Conservation (phyloP, 768 basidiomycete genomes). For the Leucocoprinus sp. region DNA sequence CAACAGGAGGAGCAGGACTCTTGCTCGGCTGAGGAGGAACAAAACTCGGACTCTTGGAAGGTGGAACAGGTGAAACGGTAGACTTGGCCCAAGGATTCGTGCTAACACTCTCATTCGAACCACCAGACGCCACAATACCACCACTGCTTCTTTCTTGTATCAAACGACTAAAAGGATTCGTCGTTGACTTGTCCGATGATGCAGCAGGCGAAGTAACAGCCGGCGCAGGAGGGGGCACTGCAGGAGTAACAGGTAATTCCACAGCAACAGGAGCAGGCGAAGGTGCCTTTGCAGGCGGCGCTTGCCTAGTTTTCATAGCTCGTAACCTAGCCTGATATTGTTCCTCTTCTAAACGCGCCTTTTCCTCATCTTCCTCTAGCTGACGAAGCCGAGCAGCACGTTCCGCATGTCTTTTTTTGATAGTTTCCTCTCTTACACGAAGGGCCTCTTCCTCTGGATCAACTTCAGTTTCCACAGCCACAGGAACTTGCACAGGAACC, state of each 20-base stretch:
- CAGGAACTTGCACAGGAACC: constrained; percentile 32
- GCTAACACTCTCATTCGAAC: constrained; percentile 27
- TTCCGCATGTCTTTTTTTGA: constrained; percentile 70
- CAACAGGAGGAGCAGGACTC: constrained; percentile 45
- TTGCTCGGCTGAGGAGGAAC: constrained; percentile 30
- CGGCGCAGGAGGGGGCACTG: constrained; percentile 28
- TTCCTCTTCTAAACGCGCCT: constrained; percentile 29
- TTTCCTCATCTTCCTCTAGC: constrained; percentile 46
- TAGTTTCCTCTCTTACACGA: constrained; percentile 56
- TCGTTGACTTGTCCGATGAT: constrained; percentile 40
- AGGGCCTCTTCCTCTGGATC: constrained; percentile 76
- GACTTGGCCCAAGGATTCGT: constrained; percentile 65
- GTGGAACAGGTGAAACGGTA: constrained; percentile 23
- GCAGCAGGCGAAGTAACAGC: constrained; percentile 20
- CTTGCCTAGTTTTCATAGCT: constrained; percentile 28
- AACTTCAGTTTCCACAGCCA: constrained; percentile 33
- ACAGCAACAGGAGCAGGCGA: constrained; percentile 29
- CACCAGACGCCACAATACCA: constrained; percentile 20
- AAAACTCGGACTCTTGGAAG: constrained; percentile 16
- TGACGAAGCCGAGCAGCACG: constrained; percentile 60
- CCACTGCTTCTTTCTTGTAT: constrained; percentile 42
- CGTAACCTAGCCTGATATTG: constrained; percentile 27
- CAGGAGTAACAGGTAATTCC: constrained; percentile 23
- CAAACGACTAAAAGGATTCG: constrained; percentile 76
- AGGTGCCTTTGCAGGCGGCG: constrained; percentile 16